Evolutionary conservation across 2,329 filamentous ascomycete species (phyloP).

Genomic region (Lachnellula cervina): DNA sequence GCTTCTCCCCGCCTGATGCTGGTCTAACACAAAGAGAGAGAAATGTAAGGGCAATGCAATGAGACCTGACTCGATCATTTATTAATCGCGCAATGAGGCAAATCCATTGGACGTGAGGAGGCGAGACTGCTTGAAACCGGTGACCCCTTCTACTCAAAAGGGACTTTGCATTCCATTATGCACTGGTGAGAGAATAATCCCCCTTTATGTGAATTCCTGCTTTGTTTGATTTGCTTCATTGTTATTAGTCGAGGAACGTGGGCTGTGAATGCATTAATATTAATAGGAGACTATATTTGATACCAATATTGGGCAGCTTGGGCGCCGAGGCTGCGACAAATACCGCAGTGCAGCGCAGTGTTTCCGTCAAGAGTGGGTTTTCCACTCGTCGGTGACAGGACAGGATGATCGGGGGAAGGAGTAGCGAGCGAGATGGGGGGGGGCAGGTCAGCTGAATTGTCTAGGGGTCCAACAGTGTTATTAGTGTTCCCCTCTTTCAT

Average conservation of each 20-base stretch:
- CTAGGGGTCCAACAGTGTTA: background rate
- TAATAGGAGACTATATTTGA: background rate
- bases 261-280: background rate
- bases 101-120: background rate
- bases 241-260: background rate
- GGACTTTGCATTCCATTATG: background rate
- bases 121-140: conserved; percentile 4
- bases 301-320: conserved; percentile 4
- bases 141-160: background rate
- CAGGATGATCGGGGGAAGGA: background rate
- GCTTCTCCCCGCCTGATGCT: background rate
- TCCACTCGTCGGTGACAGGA: background rate
- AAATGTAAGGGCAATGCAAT: background rate
- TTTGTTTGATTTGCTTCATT: background rate
- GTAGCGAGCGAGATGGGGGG: background rate
- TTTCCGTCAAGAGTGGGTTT: background rate
- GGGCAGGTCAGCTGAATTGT: background rate
- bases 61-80: background rate
- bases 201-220: background rate
- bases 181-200: background rate
- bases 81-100: conserved; percentile 9
- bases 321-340: background rate
- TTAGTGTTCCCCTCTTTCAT: conserved; percentile 11
- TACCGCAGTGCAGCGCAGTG: background rate
- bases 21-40: background rate